phyloP scores from a whole-genome alignment of 2,329 filamentous ascomycete species.

The Hypomyces rosellus region DNA sequence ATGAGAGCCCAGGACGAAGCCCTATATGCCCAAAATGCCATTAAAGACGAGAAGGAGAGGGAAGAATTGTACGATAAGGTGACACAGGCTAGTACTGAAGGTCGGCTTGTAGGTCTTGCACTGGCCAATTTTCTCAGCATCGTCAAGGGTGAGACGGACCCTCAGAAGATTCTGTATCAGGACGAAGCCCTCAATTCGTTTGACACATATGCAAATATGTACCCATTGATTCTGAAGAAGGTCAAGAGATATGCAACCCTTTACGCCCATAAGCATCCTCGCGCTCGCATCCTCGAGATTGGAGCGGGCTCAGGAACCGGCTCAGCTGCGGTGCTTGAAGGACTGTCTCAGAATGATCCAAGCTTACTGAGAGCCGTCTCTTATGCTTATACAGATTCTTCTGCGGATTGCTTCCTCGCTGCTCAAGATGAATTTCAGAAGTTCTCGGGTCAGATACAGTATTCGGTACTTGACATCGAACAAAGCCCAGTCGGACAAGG shows the following conservation, averaged over 20 bases:
- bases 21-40: too few relatives aligned
- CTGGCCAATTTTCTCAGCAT: too few relatives aligned
- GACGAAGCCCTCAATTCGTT: too few relatives aligned
- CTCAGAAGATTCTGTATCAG: too few relatives aligned
- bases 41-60: too few relatives aligned
- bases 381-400: background rate
- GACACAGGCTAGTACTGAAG: too few relatives aligned
- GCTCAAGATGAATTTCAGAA: background rate
- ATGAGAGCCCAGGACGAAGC: too few relatives aligned
- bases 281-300: background rate
- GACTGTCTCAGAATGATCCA: background rate
- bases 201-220: too few relatives aligned
- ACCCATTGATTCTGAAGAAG: background rate
- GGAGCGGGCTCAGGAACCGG: background rate
- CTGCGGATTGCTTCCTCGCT: background rate
- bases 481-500: background rate
- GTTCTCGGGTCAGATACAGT: background rate
- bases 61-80: too few relatives aligned
- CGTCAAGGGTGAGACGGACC: too few relatives aligned
- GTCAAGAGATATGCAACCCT: background rate
- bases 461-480: background rate
- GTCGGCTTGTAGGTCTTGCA: too few relatives aligned
- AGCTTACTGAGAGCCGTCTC: background rate
- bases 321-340: background rate
- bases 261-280: background rate